Conservation (phyloP, 176 grass and related monocot genomes). For the Rhynchospora tenuis region DNA sequence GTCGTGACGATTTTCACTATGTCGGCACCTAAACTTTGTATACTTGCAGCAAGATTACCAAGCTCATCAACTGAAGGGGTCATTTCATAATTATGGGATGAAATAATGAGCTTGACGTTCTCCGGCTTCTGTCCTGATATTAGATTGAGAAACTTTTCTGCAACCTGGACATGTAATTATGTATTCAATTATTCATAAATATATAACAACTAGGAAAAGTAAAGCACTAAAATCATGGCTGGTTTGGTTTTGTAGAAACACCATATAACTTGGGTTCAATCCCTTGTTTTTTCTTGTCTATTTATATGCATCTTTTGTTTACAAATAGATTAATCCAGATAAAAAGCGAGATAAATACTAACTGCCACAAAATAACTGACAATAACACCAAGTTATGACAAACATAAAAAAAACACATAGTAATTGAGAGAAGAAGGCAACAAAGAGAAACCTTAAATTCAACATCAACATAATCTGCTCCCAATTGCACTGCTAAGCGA, state of each 20-base stretch:
- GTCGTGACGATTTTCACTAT: slow-evolving; percentile 93
- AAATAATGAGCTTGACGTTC: slow-evolving; percentile 83
- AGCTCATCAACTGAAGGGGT: slow-evolving; percentile 78
- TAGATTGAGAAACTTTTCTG: slow-evolving; percentile 61
- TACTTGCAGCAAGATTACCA: slow-evolving; percentile 53
- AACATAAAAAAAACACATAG: not conserved
- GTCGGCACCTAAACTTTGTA: slow-evolving; percentile 74
- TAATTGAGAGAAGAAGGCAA: slow-evolving; percentile 4
- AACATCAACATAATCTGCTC: slow-evolving; percentile 89
- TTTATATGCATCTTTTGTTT: not conserved
- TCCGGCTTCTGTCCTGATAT: slow-evolving; percentile 77
- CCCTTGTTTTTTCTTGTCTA: not conserved
- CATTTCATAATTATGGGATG: slow-evolving; percentile 82
- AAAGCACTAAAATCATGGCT: not conserved
- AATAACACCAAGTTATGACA: not conserved
- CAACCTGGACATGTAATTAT: slow-evolving; percentile 44
- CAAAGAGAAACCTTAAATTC: slow-evolving; percentile 67
- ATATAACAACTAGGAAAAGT: not conserved
- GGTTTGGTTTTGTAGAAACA: not conserved
- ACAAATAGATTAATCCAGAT: not conserved
- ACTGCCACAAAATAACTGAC: not conserved
- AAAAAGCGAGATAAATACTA: no score
- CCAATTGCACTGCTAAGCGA: slow-evolving; percentile 66
- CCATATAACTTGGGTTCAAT: not conserved
- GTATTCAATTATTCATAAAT: not conserved